These are phyloP conservation scores for Saitozyma sp. DNA, from an alignment of 768 basidiomycete genomes.

Conservation along the genomic window DNA sequence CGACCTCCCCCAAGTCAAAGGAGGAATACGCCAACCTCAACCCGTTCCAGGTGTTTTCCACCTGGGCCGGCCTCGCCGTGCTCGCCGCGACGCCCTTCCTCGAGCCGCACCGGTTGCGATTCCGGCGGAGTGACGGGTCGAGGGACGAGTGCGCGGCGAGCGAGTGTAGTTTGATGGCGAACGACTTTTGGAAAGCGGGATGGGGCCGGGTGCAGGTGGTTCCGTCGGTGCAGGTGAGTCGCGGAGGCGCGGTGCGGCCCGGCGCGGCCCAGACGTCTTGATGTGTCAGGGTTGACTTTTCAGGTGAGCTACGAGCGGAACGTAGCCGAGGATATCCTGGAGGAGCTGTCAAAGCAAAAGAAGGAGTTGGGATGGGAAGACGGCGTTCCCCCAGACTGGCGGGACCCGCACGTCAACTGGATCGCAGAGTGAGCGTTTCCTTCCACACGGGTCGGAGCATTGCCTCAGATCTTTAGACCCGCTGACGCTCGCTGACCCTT, in stretches of 20 bases:
- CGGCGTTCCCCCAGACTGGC: slow-evolving; percentile 26
- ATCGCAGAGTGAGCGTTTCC: slow-evolving; percentile 10
- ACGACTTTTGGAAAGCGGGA: slow-evolving; percentile 48
- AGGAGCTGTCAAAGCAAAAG: slow-evolving; percentile 27
- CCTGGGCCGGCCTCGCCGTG: slow-evolving; percentile 51
- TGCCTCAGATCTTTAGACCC: too few relatives aligned
- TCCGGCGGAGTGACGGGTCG: slow-evolving; percentile 33
- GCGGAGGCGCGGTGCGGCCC: neutral
- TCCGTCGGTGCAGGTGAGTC: slow-evolving; percentile 49
- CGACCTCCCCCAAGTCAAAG: slow-evolving; percentile 24
- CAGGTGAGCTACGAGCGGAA: slow-evolving; percentile 48
- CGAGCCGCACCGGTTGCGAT: slow-evolving; percentile 42
- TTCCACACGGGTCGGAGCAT: too few relatives aligned
- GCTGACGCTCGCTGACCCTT: too few relatives aligned
- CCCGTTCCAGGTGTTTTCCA: slow-evolving; percentile 49
- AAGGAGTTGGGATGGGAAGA: slow-evolving; percentile 39
- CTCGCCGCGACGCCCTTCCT: slow-evolving; percentile 48
- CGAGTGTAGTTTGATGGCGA: slow-evolving; percentile 42
- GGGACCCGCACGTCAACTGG: slow-evolving; percentile 9
- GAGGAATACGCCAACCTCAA: slow-evolving; percentile 26
- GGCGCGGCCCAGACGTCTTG: neutral
- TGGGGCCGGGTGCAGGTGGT: slow-evolving; percentile 48
- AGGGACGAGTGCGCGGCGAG: slow-evolving; percentile 46
- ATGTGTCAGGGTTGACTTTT: neutral
- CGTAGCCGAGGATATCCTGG: slow-evolving; percentile 33